Evolutionary conservation across 345 rosid species (phyloP).

Genomic region (Lagerstroemia speciosa): DNA sequence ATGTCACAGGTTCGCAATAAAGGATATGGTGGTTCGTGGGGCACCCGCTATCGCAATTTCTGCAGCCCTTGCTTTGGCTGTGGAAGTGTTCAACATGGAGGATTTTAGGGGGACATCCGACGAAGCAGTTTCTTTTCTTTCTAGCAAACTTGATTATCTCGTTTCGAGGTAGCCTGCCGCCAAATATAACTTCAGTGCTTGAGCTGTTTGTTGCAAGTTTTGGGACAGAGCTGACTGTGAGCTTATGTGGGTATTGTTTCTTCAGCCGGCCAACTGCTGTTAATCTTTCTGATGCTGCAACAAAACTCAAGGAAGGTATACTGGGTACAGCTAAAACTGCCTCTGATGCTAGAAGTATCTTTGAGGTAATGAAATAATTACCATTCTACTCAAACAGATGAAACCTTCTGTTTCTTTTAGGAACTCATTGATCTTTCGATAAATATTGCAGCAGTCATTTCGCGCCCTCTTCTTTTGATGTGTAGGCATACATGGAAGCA

Average conservation of each 20-base stretch:
- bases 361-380: constrained; percentile 35
- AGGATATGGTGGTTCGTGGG: constrained; percentile 95
- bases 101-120: constrained; percentile 40
- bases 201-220: not conserved
- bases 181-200: not conserved
- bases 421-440: not conserved
- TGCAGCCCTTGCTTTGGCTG: constrained; percentile 86
- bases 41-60: constrained; percentile 98
- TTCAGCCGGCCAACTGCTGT: constrained; percentile 86
- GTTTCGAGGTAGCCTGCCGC: constrained; percentile 56
- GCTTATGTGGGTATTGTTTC: constrained; percentile 6
- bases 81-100: constrained; percentile 56
- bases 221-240: not conserved
- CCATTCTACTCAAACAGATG: not conserved
- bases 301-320: constrained; percentile 58
- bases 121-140: constrained; percentile 52
- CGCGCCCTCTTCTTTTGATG: not conserved
- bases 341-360: constrained; percentile 32
- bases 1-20: constrained; percentile 62
- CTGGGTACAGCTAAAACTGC: constrained; percentile 33
- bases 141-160: constrained; percentile 56
- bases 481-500: constrained; percentile 65
- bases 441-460: not conserved
- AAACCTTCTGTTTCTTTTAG: not conserved
- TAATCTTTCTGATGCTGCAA: constrained; percentile 87